Evolutionary conservation across 495 filamentous ascomycete genomes (phyloP), one percentile per base, ranked within the genome.

Genomic region (Penicillium goetzii): DNA sequence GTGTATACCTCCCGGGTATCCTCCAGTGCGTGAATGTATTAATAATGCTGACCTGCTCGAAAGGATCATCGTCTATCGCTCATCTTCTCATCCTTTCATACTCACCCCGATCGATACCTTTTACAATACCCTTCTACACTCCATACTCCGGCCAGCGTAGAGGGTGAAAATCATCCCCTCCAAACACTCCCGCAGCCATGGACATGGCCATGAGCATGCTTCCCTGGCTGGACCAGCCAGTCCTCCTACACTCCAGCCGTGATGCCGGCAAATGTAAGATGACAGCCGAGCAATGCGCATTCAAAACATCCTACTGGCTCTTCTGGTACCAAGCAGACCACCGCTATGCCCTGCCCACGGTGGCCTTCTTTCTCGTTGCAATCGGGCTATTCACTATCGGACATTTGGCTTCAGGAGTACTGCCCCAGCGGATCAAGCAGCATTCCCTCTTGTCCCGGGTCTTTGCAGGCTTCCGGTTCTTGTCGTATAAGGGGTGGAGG

Each of bases 261-360:
- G 70, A 67, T 33, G 34, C 61, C 12, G 78, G 80, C 25, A 70
- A 65, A 47, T 85, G 83, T 64, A 78, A 73, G 25, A 72, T 82
- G 66, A 83, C 75, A 0, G 68, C 77, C 4, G 76, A 74, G 40
- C 78, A 84, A 61, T 85, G 83, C 59, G 78, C 70, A 3, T 84
- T 80, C 61, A 76, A 80, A 11, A 58, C 36, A 4, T 70, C 69
- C 4, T 71, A 79, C 57, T 85, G 83, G 83, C 64, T 78, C 58
- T 79, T 78, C 65, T 85, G 82, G 83, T 80, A 85, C 57, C 56
- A 82, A 56, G 79, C 83, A n/a, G 83, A 85, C 59, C 79, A 82
- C 61, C 74, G 79, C 25, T 86, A 81, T 59, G 78, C 81, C 4
- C 69, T 84, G 14, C 72, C 72, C 5, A 84, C 83, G 0, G 72